Evolutionary conservation across 208 protist genomes (phyloP), one percentile per base, ranked within the genome.

Genomic region (Leishmania lainsoni): DNA sequence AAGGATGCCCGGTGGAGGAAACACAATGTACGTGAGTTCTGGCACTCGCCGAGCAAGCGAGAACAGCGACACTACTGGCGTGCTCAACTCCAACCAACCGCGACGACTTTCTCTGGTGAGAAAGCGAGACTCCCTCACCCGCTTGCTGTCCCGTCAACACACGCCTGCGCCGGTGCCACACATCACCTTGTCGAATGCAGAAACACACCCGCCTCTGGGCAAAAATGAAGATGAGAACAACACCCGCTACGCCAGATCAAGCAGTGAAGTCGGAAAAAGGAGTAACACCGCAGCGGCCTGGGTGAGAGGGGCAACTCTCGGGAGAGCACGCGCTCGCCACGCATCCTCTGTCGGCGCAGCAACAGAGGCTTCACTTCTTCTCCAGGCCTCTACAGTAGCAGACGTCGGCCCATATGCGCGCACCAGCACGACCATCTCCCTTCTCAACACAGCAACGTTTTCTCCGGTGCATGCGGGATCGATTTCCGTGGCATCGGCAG

Each of bases 51-150:
- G 59, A 20, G 20, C 45, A 20, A 78, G 76, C 49, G 56, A 56
- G 26, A n/a, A 70, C 45, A 77, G 69, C 70, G 75, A 77, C 48
- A 54, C 70, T 65, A 48, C 48, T 14, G 66, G 17, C 29, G n/a
- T 74, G 3, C 76, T 84, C 68, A 80, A 65, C 81, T 80, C 81
- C 59, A 84, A 84, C 76, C 26, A 59, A 45, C 81, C 81, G 1
- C 75, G 77, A n/a, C 48, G 54, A 42, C 81, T 77, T 32, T 26
- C 66, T 10, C 8, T 52, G 3, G 12, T 48, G 22, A 78, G 56
- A 26, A 66, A 52, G 32, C 51, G 32, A 14, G 32, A 22, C 10
- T 51, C 29, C 35, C n/a, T 22, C 39, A 52, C 54, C 29, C 5
- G 16, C 56, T 22, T 12, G 32, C 20, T 42, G 5, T 66, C 12